These are phyloP conservation scores for Candolleomyces eurysporus DNA, from an alignment of 768 basidiomycete species.

Conservation along the genomic window DNA sequence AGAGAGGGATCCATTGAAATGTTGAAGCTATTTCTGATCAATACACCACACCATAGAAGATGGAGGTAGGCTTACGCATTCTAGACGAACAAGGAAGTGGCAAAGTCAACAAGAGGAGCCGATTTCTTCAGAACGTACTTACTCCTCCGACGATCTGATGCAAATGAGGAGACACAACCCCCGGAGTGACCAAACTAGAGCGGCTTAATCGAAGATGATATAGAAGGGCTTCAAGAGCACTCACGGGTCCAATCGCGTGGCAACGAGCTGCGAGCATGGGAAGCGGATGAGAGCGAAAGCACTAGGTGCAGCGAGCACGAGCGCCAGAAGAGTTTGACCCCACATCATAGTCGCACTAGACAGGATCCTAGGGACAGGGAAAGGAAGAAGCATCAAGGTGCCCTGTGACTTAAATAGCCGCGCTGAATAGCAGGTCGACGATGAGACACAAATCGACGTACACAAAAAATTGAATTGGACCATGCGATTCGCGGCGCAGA, in stretches of 20 bases:
- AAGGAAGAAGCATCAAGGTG: not conserved
- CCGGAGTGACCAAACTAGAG: constrained; percentile 15
- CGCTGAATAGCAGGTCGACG: not conserved
- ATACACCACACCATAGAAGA: not conserved
- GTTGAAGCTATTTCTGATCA: constrained; percentile 14
- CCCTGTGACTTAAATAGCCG: not conserved
- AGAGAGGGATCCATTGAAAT: constrained; percentile 18
- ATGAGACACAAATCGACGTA: not conserved
- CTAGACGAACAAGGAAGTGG: not conserved
- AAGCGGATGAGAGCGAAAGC: constrained; percentile 18
- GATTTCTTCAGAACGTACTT: not conserved
- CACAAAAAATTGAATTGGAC: not conserved
- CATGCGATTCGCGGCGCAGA: not conserved
- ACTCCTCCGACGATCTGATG: constrained; percentile 20
- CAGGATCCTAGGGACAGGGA: not conserved
- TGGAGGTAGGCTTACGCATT: constrained; percentile 9
- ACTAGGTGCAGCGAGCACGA: constrained; percentile 7
- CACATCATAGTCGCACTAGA: not conserved
- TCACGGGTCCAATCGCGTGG: constrained; percentile 20
- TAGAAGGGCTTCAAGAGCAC: not conserved
- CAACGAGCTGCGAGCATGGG: constrained; percentile 20
- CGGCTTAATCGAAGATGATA: not conserved
- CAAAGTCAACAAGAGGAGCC: not conserved
- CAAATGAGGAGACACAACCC: constrained; percentile 16
- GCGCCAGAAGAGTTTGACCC: not conserved